Base-by-base conservation (phyloP, 352 stramenopile genomes). In the Pythium diclinum region DNA sequence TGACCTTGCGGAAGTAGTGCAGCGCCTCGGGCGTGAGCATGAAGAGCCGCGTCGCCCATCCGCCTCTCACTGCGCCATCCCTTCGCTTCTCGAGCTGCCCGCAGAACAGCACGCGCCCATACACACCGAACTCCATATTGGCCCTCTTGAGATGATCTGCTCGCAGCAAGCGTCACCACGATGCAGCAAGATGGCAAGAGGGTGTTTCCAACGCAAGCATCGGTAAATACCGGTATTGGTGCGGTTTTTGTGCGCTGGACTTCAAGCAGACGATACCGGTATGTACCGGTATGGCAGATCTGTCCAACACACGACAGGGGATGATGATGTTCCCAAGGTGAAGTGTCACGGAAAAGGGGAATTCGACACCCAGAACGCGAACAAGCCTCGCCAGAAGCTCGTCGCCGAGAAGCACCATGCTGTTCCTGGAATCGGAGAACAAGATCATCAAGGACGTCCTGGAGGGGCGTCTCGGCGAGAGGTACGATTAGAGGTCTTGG, bases 361-460 rank as follows among this genome's bases (percentile, higher is more conserved):
- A 25, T 28, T 28, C n/a, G 56, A 67, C 65, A 63, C 44, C 65
- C 61, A 69, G 71, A 61, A 71, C 74, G 77, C 58, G 61, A 19
- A 55, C 67, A 42, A 33, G 46, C 36, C 36, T 14, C 13, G 25
- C 36, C 2, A 42, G 55, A 42, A 44, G 52, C 52, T 62, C 58
- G 28, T 36, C 19, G 56, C 42, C 32, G 56, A 40, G 51, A 3
- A 61, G 13, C 38, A 56, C 38, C 42, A 94, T 94, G 86, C 72
- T 94, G 56, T 92, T 92, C 72, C 75, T 94, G 30, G 86, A 94
- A 69, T 75, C 81, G 61, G 84, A 93, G 71, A 92, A 92, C 78
- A 94, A 94, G 79, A 92, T 94, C 68, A 81, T 94, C 40, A 91
- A 92, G 73, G 84, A 92, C 73, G 83, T 94, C 51, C 71, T 94